Evolutionary conservation across 78 protist genomes (phyloP).

Genomic region (Andalucia godoyi): DNA sequence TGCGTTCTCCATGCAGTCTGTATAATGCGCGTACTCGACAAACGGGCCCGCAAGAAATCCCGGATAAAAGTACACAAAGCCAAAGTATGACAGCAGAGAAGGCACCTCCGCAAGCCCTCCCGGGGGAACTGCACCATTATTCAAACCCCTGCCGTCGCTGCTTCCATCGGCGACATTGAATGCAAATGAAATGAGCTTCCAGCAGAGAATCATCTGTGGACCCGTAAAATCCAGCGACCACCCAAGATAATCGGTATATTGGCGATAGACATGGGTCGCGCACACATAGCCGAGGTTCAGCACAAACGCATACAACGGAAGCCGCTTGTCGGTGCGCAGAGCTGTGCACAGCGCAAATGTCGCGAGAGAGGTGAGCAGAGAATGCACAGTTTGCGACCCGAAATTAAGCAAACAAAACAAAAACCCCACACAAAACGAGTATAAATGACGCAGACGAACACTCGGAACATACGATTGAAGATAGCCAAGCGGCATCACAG

Average conservation of each 20-base stretch:
- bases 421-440: too few relatives aligned
- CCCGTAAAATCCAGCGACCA: constrained; percentile 1
- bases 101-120: constrained; percentile 1
- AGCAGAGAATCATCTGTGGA: not conserved
- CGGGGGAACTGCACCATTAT: not conserved
- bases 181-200: not conserved
- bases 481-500: too few relatives aligned
- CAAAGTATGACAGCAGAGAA: not conserved
- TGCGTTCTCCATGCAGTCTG: not conserved
- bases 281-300: not conserved
- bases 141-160: not conserved
- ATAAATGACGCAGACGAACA: too few relatives aligned
- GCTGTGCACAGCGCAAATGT: too few relatives aligned
- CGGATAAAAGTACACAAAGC: not conserved
- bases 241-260: not conserved
- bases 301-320: too few relatives aligned
- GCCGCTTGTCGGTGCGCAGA: too few relatives aligned
- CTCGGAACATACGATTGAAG: too few relatives aligned
- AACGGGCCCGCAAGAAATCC: not conserved
- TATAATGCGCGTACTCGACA: not conserved
- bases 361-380: too few relatives aligned
- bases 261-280: not conserved
- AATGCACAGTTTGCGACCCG: too few relatives aligned
- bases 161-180: not conserved
- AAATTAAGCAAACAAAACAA: too few relatives aligned